These are phyloP conservation scores for Phoma sp. DNA, from an alignment of 2,329 filamentous ascomycete species.

Conservation along the genomic window DNA sequence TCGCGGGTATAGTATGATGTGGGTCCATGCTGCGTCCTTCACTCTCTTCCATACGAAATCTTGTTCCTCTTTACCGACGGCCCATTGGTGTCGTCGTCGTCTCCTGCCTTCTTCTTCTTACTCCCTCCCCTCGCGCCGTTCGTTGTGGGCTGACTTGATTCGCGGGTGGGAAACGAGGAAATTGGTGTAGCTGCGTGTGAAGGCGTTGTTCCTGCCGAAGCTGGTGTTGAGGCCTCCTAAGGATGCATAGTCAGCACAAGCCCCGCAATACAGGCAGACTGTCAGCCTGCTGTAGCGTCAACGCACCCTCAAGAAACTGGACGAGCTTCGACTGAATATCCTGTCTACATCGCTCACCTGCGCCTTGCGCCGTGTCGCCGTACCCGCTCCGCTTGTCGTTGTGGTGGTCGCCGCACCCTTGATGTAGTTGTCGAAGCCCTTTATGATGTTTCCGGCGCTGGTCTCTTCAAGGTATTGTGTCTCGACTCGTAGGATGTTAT, in stretches of 20 bases:
- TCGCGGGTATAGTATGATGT: constrained; percentile 4
- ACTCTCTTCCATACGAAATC: constrained; percentile 59
- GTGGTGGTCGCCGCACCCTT: constrained; percentile 76
- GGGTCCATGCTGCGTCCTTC: constrained; percentile 22
- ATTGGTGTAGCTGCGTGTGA: constrained; percentile 59
- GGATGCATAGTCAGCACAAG: constrained; percentile 22
- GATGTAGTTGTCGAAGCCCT: constrained; percentile 97
- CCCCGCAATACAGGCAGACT: not conserved
- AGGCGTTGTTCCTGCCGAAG: constrained; percentile 50
- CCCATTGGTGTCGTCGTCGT: constrained; percentile 56
- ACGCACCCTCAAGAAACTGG: constrained; percentile 49
- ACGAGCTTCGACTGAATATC: constrained; percentile 66
- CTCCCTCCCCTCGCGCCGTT: constrained; percentile 49
- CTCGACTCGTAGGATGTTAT: constrained; percentile 84
- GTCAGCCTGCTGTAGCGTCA: not conserved
- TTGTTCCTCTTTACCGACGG: constrained; percentile 58
- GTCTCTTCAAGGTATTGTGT: constrained; percentile 88
- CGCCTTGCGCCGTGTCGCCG: constrained; percentile 64
- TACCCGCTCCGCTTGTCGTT: constrained; percentile 51
- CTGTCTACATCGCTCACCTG: constrained; percentile 73
- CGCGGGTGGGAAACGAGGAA: constrained; percentile 55
- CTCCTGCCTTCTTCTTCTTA: constrained; percentile 54
- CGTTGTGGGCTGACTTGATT: constrained; percentile 54
- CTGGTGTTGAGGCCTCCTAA: constrained; percentile 51
- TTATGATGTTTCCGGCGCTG: constrained; percentile 89